These are phyloP conservation scores for Aspergillus brasiliensis DNA, from an alignment of 2,329 filamentous ascomycete species.

Conservation along the genomic window DNA sequence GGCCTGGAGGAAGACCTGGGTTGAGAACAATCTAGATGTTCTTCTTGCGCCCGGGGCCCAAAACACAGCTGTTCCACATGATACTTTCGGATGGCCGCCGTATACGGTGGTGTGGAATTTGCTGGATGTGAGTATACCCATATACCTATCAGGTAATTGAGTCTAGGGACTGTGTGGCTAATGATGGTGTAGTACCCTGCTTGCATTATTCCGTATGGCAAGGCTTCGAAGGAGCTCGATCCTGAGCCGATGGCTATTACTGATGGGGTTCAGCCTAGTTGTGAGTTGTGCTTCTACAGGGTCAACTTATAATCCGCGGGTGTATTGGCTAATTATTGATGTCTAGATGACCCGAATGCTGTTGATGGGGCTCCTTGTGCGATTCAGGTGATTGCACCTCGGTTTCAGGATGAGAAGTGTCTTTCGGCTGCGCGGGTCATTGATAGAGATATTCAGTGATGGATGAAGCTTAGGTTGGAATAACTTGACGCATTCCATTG, in stretches of 20 bases:
- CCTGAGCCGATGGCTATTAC: conserved; percentile 30
- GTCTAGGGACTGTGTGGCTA: background rate
- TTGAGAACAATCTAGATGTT: conserved; percentile 51
- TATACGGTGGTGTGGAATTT: conserved; percentile 3
- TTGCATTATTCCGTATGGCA: conserved; percentile 51
- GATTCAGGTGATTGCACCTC: conserved; percentile 50
- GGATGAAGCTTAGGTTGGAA: too few species aligned
- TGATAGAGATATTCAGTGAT: conserved; percentile 24
- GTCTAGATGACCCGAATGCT: conserved; percentile 43
- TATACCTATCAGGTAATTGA: background rate
- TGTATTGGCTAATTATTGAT: background rate
- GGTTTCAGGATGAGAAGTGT: conserved; percentile 54
- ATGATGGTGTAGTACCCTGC: conserved; percentile 49
- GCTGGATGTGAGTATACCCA: background rate
- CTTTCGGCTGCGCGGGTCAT: conserved; percentile 35
- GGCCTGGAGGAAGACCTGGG: conserved; percentile 39
- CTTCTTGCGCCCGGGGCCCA: conserved; percentile 52
- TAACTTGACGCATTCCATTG: too few species aligned
- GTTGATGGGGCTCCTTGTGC: conserved; percentile 50
- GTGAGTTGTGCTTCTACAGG: conserved; percentile 16
- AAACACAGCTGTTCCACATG: conserved; percentile 54
- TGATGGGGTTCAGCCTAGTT: conserved; percentile 31
- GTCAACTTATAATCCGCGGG: fast-evolving
- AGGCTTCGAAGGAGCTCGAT: conserved; percentile 47
- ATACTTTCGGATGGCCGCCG: conserved; percentile 34